Percentiles rank a stretch among this genome's conserved stretches.
phyloP scores from a whole-genome alignment of 2,329 filamentous ascomycete genomes.

The Blumeria hordei region DNA sequence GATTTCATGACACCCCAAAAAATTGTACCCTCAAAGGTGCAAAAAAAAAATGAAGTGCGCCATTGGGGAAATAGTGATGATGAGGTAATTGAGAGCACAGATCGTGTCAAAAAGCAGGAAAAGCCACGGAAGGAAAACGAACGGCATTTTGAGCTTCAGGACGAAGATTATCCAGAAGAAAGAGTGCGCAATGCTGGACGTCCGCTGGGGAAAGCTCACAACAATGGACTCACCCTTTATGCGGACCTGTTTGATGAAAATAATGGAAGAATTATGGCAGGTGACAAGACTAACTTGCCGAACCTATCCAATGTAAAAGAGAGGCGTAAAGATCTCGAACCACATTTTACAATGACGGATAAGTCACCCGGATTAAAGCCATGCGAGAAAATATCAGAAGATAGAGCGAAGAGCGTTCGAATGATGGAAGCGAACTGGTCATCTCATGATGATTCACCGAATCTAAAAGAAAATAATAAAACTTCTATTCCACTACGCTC shows the following conservation, averaged over 20 bases:
- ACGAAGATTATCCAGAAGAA: conserved; percentile 39
- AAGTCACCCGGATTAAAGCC: conserved; percentile 27
- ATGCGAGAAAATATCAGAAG: conserved; percentile 24
- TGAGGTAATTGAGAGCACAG: conserved; percentile 31
- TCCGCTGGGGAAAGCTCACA: conserved; percentile 32
- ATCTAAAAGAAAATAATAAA: conserved; percentile 20
- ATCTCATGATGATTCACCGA: conserved; percentile 28
- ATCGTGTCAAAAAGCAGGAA: conserved; percentile 29
- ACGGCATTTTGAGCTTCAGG: conserved; percentile 61
- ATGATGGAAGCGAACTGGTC: conserved; percentile 46
- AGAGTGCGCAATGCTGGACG: conserved; percentile 22
- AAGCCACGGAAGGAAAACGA: conserved; percentile 60
- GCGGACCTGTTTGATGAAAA: conserved; percentile 46
- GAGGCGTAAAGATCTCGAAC: conserved; percentile 51
- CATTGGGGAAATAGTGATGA: conserved; percentile 58
- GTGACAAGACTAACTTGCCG: conserved; percentile 7
- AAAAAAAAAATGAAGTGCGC: conserved; percentile 43
- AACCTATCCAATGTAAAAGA: conserved; percentile 45
- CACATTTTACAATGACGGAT: conserved; percentile 58
- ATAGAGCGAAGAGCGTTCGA: conserved; percentile 44
- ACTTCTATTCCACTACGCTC: conserved; percentile 6
- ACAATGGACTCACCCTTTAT: conserved; percentile 49
- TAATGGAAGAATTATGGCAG: conserved; percentile 10
- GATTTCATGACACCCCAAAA: conserved; percentile 74
- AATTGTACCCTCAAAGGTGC: conserved; percentile 30